phyloP scores from a whole-genome alignment of 2,329 filamentous ascomycete species.

The Clarireedia homoeocarpa region DNA sequence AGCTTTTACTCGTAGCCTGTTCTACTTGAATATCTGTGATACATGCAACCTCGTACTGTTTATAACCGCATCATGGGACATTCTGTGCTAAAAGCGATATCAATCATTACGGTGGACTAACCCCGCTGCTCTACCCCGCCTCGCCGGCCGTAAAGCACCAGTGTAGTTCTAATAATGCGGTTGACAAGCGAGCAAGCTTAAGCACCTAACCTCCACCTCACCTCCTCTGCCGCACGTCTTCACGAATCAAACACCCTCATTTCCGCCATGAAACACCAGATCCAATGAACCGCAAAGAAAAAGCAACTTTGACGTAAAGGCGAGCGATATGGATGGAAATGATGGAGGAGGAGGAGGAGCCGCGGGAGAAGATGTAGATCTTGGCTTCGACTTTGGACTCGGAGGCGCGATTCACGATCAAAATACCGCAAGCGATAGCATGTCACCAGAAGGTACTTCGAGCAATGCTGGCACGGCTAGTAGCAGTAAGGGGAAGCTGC shows the following conservation, averaged over 20 bases:
- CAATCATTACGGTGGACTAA: too few species aligned
- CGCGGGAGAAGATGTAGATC: not conserved
- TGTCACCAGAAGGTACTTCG: conserved; percentile 13
- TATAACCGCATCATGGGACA: too few species aligned
- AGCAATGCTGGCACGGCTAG: not conserved
- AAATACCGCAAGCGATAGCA: conserved; percentile 15
- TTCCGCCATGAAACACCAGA: not conserved
- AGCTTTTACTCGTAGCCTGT: too few species aligned
- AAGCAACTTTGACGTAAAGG: not conserved
- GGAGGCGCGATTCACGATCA: conserved; percentile 1
- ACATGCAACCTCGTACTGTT: not conserved
- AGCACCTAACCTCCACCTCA: not conserved
- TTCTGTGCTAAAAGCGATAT: too few species aligned
- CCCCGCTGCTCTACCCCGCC: not conserved
- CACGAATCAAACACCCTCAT: not conserved
- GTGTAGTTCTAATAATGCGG: not conserved
- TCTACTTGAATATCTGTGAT: not conserved
- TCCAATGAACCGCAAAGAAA: not conserved
- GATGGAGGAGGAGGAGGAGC: not conserved
- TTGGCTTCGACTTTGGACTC: not conserved
- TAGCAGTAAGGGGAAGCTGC: conserved; percentile 36
- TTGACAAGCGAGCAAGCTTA: not conserved
- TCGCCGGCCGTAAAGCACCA: not conserved
- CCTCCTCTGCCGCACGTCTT: not conserved
- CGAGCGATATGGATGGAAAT: not conserved